Percentiles rank a stretch among this genome's conserved stretches.
Evolutionary conservation across 2,329 filamentous ascomycete genomes (phyloP).

Genomic region (Fusarium dlaminii): DNA sequence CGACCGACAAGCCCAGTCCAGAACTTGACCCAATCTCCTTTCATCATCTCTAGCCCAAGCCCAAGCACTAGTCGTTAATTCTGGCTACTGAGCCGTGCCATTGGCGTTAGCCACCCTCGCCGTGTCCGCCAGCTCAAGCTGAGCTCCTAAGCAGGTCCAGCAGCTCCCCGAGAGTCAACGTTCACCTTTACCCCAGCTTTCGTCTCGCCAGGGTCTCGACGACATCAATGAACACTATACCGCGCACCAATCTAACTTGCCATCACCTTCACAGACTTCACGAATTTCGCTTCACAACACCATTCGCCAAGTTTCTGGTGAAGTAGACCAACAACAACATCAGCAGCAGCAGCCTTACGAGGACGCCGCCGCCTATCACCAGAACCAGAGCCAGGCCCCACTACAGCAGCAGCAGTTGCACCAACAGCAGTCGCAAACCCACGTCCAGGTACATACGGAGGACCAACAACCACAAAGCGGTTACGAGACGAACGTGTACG

Average conservation of each 20-base stretch:
- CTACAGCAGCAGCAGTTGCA: slow-evolving; percentile 34
- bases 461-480: slow-evolving; percentile 48
- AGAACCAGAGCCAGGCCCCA: slow-evolving; percentile 48
- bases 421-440: slow-evolving; percentile 27
- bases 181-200: slow-evolving; percentile 52
- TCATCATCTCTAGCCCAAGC: slow-evolving; percentile 35
- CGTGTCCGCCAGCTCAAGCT: slow-evolving; percentile 27
- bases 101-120: slow-evolving; percentile 29
- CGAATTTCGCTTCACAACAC: slow-evolving; percentile 50
- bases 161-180: slow-evolving; percentile 44
- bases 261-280: slow-evolving; percentile 53
- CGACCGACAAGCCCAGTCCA: slow-evolving; percentile 29
- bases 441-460: slow-evolving; percentile 29
- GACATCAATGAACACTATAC: slow-evolving; percentile 52
- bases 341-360: slow-evolving; percentile 56
- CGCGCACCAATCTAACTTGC: slow-evolving; percentile 52
- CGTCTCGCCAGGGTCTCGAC: slow-evolving; percentile 57
- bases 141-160: slow-evolving; percentile 38
- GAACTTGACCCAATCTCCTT: slow-evolving; percentile 36
- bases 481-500: slow-evolving; percentile 51
- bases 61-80: slow-evolving; percentile 36
- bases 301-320: slow-evolving; percentile 59
- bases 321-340: slow-evolving; percentile 54
- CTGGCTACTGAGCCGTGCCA: slow-evolving; percentile 13
- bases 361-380: slow-evolving; percentile 52